phyloP scores from a whole-genome alignment of 805 yeast genomes.

The Zygosaccharomyces rouxii region DNA sequence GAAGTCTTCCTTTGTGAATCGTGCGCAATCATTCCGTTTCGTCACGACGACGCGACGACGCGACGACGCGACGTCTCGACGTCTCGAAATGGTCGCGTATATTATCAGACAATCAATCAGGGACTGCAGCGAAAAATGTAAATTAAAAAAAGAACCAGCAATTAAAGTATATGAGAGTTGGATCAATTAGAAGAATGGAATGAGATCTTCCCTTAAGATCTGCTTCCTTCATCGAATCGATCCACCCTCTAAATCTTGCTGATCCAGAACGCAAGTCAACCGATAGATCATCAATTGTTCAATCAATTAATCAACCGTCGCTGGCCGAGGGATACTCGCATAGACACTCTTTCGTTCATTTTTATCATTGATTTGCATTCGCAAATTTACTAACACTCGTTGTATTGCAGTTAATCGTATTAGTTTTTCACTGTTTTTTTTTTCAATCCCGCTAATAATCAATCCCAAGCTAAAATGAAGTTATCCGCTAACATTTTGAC shows the following conservation, averaged over 20 bases:
- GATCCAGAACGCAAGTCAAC: neutral
- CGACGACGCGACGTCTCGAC: neutral
- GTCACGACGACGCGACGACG: neutral
- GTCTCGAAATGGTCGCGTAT: neutral
- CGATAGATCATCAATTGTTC: neutral
- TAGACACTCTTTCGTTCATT: neutral
- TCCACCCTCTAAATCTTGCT: neutral
- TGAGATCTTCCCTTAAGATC: neutral
- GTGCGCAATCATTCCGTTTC: too few species aligned
- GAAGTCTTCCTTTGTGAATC: neutral
- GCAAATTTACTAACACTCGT: neutral
- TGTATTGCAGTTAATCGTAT: neutral
- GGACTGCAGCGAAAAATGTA: neutral
- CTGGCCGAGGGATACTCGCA: neutral
- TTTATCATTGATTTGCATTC: neutral
- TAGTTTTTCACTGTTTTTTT: neutral
- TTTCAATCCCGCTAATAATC: neutral
- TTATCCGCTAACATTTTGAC: conserved; percentile 33
- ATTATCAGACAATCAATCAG: neutral
- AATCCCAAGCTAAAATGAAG: conserved; percentile 28
- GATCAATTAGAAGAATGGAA: neutral
- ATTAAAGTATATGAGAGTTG: neutral
- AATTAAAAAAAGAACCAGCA: neutral
- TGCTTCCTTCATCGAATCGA: neutral
- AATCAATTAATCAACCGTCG: neutral